These are phyloP conservation scores for Phialophora macrospora DNA, from an alignment of 2,329 filamentous ascomycete genomes.

Conservation along the genomic window DNA sequence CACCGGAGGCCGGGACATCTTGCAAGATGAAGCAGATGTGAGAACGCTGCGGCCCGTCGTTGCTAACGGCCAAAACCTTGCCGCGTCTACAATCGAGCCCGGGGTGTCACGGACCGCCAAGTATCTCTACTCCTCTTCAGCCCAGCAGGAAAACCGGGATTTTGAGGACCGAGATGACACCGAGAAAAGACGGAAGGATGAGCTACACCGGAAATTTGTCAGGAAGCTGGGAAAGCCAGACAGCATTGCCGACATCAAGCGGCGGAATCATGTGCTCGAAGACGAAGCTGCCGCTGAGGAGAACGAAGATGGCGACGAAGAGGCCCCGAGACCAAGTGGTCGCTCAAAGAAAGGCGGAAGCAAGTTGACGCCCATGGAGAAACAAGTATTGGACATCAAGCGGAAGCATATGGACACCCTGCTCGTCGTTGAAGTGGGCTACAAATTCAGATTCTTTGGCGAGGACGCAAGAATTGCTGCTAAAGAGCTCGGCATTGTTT, in stretches of 20 bases:
- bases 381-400: conserved; percentile 93
- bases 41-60: conserved; percentile 28
- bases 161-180: conserved; percentile 50
- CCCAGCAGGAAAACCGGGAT: conserved; percentile 46
- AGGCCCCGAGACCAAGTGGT: conserved; percentile 50
- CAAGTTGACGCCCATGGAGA: conserved; percentile 93
- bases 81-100: conserved; percentile 7
- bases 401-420: conserved; percentile 85
- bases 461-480: conserved; percentile 89
- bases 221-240: conserved; percentile 88
- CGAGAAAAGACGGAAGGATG: conserved; percentile 65
- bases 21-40: conserved; percentile 13
- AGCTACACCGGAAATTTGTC: conserved; percentile 82
- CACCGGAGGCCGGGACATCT: conserved; percentile 24
- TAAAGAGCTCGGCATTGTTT: conserved; percentile 91
- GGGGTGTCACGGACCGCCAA: conserved; percentile 58
- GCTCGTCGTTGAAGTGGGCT: conserved; percentile 91
- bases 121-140: conserved; percentile 63
- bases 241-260: conserved; percentile 71
- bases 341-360: conserved; percentile 72
- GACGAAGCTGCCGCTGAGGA: conserved; percentile 60
- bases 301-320: conserved; percentile 64
- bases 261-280: conserved; percentile 60
- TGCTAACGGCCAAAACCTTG: conserved; percentile 25
- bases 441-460: conserved; percentile 97